Conservation (phyloP, 2,329 filamentous ascomycete species). For the Aspergillus flavus region DNA sequence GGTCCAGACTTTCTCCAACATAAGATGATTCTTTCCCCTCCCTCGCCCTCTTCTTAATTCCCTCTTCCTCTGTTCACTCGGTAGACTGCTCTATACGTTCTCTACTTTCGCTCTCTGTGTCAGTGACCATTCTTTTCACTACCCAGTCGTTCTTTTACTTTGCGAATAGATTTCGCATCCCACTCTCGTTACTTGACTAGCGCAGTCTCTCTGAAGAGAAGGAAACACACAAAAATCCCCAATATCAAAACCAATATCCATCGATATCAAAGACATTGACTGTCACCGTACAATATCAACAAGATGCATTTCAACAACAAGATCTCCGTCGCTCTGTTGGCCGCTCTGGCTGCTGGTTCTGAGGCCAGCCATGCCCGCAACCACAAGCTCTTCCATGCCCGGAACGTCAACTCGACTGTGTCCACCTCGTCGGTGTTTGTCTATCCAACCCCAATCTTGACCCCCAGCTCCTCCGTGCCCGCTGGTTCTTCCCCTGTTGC, state of each 20-base stretch:
- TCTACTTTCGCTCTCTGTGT: conserved; percentile 14
- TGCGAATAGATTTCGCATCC: conserved; percentile 43
- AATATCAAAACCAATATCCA: not conserved
- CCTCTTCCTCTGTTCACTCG: conserved; percentile 16
- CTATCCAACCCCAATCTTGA: conserved; percentile 19
- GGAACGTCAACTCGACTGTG: conserved; percentile 18
- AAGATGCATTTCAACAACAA: conserved; percentile 43
- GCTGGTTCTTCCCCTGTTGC: conserved; percentile 5
- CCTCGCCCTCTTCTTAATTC: conserved; percentile 8
- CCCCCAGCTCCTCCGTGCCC: conserved; percentile 8
- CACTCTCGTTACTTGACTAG: conserved; percentile 19
- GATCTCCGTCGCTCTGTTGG: conserved; percentile 38
- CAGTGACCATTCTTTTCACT: conserved; percentile 20
- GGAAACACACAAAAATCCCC: not conserved
- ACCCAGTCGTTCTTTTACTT: conserved; percentile 21
- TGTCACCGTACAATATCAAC: conserved; percentile 16
- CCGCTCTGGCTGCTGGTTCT: conserved; percentile 37
- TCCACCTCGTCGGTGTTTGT: conserved; percentile 27
- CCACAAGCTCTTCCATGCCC: conserved; percentile 23
- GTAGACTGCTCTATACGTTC: conserved; percentile 17
- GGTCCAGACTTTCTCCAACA: not conserved
- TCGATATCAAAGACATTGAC: conserved; percentile 24
- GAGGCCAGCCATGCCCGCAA: conserved; percentile 36
- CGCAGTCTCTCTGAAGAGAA: conserved; percentile 10
- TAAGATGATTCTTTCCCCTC: not conserved